Conservation (phyloP, 1,139 yeast genomes). For the Candida neerlandica region DNA sequence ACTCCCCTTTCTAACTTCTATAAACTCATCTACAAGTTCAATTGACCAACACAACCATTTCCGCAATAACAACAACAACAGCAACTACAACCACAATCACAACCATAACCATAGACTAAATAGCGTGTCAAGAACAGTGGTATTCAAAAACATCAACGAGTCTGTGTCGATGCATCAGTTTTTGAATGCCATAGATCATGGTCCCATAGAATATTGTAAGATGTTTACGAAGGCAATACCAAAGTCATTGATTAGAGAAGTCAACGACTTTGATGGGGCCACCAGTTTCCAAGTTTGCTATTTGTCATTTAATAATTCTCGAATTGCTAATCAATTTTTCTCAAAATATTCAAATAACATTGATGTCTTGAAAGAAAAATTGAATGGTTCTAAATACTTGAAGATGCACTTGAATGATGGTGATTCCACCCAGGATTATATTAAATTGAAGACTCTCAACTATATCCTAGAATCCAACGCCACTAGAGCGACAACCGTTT, state of each 20-base stretch:
- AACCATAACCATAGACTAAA: conserved; percentile 5
- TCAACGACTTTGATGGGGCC: conserved; percentile 15
- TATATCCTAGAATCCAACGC: conserved; percentile 45
- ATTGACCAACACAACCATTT: background rate
- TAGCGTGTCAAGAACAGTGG: conserved; percentile 36
- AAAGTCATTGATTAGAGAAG: conserved; percentile 18
- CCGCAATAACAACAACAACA: background rate
- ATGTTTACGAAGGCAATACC: conserved; percentile 37
- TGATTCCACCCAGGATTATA: conserved; percentile 32
- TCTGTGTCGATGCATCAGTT: conserved; percentile 33
- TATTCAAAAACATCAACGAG: conserved; percentile 33
- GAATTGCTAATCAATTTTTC: conserved; percentile 37
- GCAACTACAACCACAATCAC: background rate
- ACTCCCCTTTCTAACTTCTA: conserved; percentile 24
- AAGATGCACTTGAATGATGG: conserved; percentile 36
- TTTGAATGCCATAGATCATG: conserved; percentile 39
- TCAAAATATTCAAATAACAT: conserved; percentile 35
- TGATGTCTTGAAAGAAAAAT: conserved; percentile 25
- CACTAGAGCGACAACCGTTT: conserved; percentile 36
- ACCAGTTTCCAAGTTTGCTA: conserved; percentile 31
- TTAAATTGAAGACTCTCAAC: conserved; percentile 46
- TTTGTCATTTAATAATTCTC: conserved; percentile 44
- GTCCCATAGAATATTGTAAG: conserved; percentile 48
- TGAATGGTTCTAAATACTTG: conserved; percentile 34
- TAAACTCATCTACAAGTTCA: conserved; percentile 8